Evolutionary conservation across 2,329 filamentous ascomycete species (phyloP), one percentile per base, ranked within the genome.

Genomic region (Colletotrichum gigasporum): DNA sequence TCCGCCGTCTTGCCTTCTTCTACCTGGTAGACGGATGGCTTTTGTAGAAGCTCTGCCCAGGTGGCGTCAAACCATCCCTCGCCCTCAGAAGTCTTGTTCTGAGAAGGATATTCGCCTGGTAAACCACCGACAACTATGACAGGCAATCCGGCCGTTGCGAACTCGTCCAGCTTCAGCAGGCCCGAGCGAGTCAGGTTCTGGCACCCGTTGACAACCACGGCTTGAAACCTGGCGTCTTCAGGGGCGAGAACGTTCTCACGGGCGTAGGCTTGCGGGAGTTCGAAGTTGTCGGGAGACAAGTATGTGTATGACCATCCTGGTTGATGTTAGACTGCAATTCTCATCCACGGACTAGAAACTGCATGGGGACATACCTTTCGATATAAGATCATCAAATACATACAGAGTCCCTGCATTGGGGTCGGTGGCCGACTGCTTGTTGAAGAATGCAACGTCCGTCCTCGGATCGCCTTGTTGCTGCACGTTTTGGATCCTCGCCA

Each of bases 221-320:
- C 80, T 52, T 79, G 79, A 72, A 77, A 84, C 0, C 72, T 74
- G 35, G 78, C 81, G 0, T 71, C 67, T 4, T 75, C 63, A 1
- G 79, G 76, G 0, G 77, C 81, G 2, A 85, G 73, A 3, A 74
- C 60, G 1, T 70, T 71, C 28, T 78, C 63, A 3, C 58, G 32
- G 1, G 84, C 80, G 2, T 67, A 62, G 1, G 80, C 80, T 9
- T 75, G 62, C 0, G 76, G 72, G 0, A 80, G 74, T 1, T 57
- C 71, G 26, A 85, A 77, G 54, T 83, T 83, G 14, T 79, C 78
- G 0, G 82, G 78, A 2, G 73, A 75, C 0, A 84, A 70, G 61
- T 84, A 84, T 11, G 79, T 76, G 63, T 82, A 83, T 0, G 78
- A 74, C 63, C 73, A 80, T 0, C 79, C 78, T 75, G 54, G 3